Conservation (phyloP, 345 rosid genomes). For the Linum tenue region DNA sequence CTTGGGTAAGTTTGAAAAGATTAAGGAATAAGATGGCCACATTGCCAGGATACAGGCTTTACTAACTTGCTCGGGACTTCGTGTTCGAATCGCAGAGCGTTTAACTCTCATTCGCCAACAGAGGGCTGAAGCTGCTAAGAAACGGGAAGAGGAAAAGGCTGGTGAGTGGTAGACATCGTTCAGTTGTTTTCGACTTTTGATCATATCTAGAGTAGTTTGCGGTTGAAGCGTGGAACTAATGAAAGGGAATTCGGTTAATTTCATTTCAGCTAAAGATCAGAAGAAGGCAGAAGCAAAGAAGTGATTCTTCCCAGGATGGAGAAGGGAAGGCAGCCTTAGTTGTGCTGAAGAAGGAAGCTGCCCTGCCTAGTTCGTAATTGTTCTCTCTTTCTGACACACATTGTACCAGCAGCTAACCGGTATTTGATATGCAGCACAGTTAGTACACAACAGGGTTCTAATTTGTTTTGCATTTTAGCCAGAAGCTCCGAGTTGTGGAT, state of each 20-base stretch:
- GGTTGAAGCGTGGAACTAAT: neutral
- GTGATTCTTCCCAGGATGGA: constrained; percentile 20
- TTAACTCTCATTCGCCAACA: constrained; percentile 75
- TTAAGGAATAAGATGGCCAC: neutral
- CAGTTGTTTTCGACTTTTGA: neutral
- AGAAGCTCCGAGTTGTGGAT: too few species aligned
- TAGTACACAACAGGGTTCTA: too few species aligned
- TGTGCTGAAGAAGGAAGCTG: neutral
- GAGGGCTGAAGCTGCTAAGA: constrained; percentile 66
- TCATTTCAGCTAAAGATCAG: constrained; percentile 47
- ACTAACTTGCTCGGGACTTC: neutral
- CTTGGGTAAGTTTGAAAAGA: constrained; percentile 40
- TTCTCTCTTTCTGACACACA: neutral
- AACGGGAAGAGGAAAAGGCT: constrained; percentile 61
- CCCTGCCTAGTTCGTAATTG: constrained; percentile 10
- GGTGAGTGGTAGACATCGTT: constrained; percentile 24
- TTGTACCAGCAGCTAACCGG: too few species aligned
- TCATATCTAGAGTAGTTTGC: too few species aligned
- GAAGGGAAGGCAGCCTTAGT: neutral
- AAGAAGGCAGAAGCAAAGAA: constrained; percentile 56
- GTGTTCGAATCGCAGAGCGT: constrained; percentile 44
- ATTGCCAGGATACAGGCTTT: neutral
- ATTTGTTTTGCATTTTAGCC: too few species aligned
- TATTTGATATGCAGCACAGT: too few species aligned
- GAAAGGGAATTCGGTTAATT: neutral